phyloP scores from a whole-genome alignment of 1,284 basidiomycete genomes.

The Cutaneotrichosporon cavernicola region DNA sequence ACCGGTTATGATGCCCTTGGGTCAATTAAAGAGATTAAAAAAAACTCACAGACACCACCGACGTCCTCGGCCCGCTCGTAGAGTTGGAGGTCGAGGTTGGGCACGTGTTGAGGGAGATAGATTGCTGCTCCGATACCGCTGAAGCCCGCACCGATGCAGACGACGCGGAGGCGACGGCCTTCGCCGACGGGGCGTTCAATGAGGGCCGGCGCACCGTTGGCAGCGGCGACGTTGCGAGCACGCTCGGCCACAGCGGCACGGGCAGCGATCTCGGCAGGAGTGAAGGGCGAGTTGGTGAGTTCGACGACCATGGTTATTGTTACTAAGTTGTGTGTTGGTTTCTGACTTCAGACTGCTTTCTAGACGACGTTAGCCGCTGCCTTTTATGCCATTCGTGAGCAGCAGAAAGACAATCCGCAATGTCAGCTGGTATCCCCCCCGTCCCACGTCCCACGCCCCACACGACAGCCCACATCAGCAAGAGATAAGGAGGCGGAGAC shows the following conservation, averaged over 20 bases:
- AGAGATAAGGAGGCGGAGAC: background rate
- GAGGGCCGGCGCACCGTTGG: slow-evolving; percentile 10
- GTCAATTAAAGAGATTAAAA: background rate
- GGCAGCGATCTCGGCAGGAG: slow-evolving; percentile 1
- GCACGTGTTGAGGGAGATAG: slow-evolving; percentile 15
- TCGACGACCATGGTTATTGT: slow-evolving; percentile 8
- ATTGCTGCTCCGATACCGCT: slow-evolving; percentile 21
- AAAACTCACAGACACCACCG: slow-evolving; percentile 22
- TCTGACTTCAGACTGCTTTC: background rate
- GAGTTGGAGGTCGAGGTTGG: slow-evolving; percentile 15
- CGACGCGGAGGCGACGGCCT: slow-evolving; percentile 10
- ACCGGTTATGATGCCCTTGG: slow-evolving; percentile 34
- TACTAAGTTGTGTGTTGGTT: background rate
- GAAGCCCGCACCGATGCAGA: slow-evolving; percentile 21
- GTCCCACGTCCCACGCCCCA: no score
- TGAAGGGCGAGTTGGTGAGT: slow-evolving; percentile 5
- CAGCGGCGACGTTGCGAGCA: slow-evolving; percentile 2
- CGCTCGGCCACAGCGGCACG: slow-evolving; percentile 4
- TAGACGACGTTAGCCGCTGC: no score
- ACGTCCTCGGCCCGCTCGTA: slow-evolving; percentile 22
- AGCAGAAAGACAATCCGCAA: no score
- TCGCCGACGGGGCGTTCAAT: slow-evolving; percentile 15
- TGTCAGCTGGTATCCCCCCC: no score
- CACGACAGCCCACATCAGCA: no score
- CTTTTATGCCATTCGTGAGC: background rate